Base-by-base conservation (phyloP, 306 rosid species). In the Arachis stenosperma region DNA sequence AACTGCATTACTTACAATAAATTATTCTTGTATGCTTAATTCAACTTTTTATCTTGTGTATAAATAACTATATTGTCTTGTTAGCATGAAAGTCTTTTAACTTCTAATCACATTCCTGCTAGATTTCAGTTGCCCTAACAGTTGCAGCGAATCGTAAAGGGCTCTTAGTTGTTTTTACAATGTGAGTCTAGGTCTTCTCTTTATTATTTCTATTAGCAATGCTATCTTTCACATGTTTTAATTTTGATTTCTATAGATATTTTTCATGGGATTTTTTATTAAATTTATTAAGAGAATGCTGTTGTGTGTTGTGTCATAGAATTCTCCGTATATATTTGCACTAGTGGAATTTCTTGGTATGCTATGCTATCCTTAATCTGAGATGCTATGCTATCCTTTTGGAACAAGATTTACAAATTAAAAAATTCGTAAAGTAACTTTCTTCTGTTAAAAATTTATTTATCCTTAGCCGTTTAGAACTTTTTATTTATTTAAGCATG, bases 111-210 rank as follows among this genome's bases (percentile, higher is more conserved):
- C 55, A 15, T 62, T 78, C 75, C 75, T 70, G 71, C 70, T 78
- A 93, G 98, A 94, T 94, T 86, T 97, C 98, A 73, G 98, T 94
- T 69, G 98, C 98, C 70, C 87, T 94, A 84, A 97, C 98, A 41
- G 98, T 94, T 85, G 98, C 98, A 36, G 98, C 98, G 5, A 94
- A 91, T 81, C 98, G 97, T 7, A 97, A 94, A 86, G 98, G 98
- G 61, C 97, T 94, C 73, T 97, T 97, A 74, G 98, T 97, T 61
- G 98, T 94, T 42, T 96, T 94, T 69, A 94, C 98, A 65, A 94
- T 96, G 97, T 91, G 81, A 86, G 98, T 89, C 43, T 79, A 27
- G 54, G 53, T 43, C 61, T 62, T 40, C 15, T 69, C 41, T 65
- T 59, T 81, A 71, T 78, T 66, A 61, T 71, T 81, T 60, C 53